Base-by-base conservation (phyloP, 2,329 filamentous ascomycete species). In the Colletotrichum plurivorum region DNA sequence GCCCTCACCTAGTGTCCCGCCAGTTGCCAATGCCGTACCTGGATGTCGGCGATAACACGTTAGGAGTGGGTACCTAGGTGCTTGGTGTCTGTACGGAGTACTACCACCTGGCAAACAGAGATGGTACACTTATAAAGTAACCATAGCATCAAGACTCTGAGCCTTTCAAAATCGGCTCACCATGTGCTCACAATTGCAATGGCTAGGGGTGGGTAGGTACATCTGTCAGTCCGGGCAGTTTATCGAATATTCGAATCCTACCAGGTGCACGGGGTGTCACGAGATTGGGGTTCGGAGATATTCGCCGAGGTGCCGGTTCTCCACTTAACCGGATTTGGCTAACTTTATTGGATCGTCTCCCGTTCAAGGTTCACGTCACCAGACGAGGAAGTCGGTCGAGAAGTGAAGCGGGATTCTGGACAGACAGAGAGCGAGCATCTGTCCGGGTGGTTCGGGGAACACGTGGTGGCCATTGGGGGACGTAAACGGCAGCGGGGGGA, bases 381-480 rank as follows among this genome's bases (percentile, higher is more conserved):
- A 57, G 67, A 67, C 67, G 51, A 56, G 45, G 45, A n/a, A 22
- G 46, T 22, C n/a, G 18, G 20, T 22, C 27, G 43, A n/a, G n/a
- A 22, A 20, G 15, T 20, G 36, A 46, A 53, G 22, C 9, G 9
- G 25, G 46, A 27, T 25, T 25, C 22, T 25, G 22, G 39, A 52
- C 9, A 48, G 15, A 8, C 22, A 15, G 25, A 51, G 36, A 15
- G 53, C 64, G 51, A 36, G 46, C 22, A 46, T 48, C 16, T 16
- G 27, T 45, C 46, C 54, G 55, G 54, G 54, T 46, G 48, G 49
- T 66, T 69, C 55, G 62, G 62, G 15, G 62, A 60, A 67, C 62
- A 69, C 62, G 67, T 69, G 62, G 55, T 61, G 56, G 67, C 62
- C 67, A 69, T 69, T 67, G 62, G 31, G 41, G 43, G 51, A 66